Evolutionary conservation across 768 basidiomycete genomes (phyloP), one percentile per base, ranked within the genome.

Genomic region (Tephrocybe sp.): DNA sequence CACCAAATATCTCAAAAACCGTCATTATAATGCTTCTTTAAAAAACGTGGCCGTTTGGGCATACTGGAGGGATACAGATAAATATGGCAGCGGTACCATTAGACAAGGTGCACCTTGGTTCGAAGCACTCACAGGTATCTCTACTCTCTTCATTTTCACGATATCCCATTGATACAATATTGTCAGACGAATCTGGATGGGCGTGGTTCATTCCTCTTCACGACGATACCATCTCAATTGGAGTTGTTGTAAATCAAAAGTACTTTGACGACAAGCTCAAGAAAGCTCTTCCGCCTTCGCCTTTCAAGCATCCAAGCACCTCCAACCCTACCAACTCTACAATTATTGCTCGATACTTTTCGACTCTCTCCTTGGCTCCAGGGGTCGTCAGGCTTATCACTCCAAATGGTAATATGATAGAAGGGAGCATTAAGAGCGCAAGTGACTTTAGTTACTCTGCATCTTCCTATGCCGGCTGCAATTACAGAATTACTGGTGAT

Each of bases 21-120:
- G 88, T 36, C 79, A 74, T 53, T 83, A 79, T 61, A 89, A 87
- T 48, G 74, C 77, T 29, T 81, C 82, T 3, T 60, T 91, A 45
- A 83, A 80, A 59, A 91, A 91, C 57, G 73, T 88, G 13, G 88
- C 87, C 3, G 71, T 84, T 18, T 91, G 88, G 88, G 87, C 81
- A 3, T 90, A 91, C 57, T 91, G 86, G 86, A 70, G 62, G 31
- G 72, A 74, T 16, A 74, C 75, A 1, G 73, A 67, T 13, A 70
- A 68, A 29, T 90, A 84, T 58, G 79, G 77, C 3, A 50, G 51
- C 21, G 76, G 74, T 34, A 77, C 80, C 3, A 41, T 61, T 15
- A 71, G 82, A 33, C 69, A 78, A 61, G 81, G 82, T 8, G 73
- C 82, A 0, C 83, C 83, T 9, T 82, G 80, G 78, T 84, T 85